A percentile compares a stretch with the other conserved stretches of the same genome.
These are phyloP conservation scores for Cladosporium sp. DNA, from an alignment of 2,329 filamentous ascomycete genomes.

Conservation along the genomic window DNA sequence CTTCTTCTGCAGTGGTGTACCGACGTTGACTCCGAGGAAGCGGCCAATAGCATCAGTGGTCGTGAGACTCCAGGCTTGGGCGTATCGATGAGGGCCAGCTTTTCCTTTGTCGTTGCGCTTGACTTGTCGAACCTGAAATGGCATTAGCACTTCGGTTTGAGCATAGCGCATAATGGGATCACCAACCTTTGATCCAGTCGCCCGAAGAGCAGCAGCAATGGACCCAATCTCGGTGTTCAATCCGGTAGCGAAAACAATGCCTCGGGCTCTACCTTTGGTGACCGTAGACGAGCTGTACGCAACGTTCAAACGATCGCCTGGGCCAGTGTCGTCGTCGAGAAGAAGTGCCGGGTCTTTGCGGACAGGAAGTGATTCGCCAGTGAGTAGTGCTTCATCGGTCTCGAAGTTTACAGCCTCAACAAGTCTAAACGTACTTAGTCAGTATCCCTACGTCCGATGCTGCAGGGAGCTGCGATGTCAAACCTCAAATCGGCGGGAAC, in stretches of 20 bases:
- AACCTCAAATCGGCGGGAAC: slow-evolving; percentile 54
- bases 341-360: slow-evolving; percentile 61
- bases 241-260: slow-evolving; percentile 68
- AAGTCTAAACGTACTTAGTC: slow-evolving; percentile 32
- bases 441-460: neutral
- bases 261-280: slow-evolving; percentile 67
- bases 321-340: slow-evolving; percentile 55
- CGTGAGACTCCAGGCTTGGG: slow-evolving; percentile 55
- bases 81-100: slow-evolving; percentile 37
- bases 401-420: slow-evolving; percentile 62
- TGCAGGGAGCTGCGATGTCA: slow-evolving; percentile 50
- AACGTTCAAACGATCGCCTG: slow-evolving; percentile 70
- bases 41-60: slow-evolving; percentile 59
- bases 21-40: slow-evolving; percentile 69
- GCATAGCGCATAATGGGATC: neutral
- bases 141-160: slow-evolving; percentile 35
- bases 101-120: slow-evolving; percentile 42
- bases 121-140: slow-evolving; percentile 35
- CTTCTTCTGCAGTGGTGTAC: slow-evolving; percentile 82
- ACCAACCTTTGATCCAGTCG: slow-evolving; percentile 42
- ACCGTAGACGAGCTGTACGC: slow-evolving; percentile 72
- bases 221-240: slow-evolving; percentile 75
- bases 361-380: slow-evolving; percentile 72
- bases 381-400: slow-evolving; percentile 69
- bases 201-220: slow-evolving; percentile 68